Evolutionary conservation across 345 rosid genomes (phyloP).

Genomic region (Syzygium oleosum): DNA sequence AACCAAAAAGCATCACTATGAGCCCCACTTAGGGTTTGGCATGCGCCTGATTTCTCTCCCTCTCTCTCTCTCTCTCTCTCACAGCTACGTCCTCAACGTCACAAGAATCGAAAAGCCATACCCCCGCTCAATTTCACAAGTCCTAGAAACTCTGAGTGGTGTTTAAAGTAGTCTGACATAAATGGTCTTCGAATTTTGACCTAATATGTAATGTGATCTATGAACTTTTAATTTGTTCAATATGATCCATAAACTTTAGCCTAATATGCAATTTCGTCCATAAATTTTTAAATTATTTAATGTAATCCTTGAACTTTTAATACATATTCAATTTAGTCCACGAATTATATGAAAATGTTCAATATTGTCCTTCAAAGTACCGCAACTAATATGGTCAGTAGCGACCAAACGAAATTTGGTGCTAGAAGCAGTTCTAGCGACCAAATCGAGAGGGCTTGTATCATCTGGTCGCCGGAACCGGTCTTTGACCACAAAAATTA

Average conservation of each 20-base stretch:
- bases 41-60: not conserved
- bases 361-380: no score
- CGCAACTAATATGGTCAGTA: not conserved
- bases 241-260: not conserved
- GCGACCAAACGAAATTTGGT: not conserved
- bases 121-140: not conserved
- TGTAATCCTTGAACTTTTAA: no score
- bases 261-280: accelerated
- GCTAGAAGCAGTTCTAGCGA: not conserved
- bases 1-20: not conserved
- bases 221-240: not conserved
- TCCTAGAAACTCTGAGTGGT: not conserved
- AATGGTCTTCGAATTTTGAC: no score
- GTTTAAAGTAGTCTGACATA: not conserved
- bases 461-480: not conserved
- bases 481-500: not conserved
- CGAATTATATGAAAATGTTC: accelerated
- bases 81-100: not conserved
- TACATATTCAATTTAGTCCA: accelerated
- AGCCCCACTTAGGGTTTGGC: not conserved
- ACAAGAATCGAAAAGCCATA: not conserved
- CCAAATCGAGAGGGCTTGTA: not conserved
- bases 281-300: accelerated
- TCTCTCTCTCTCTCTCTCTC: not conserved
- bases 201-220: no score